A percentile compares a stretch with the other conserved stretches of the same genome.
Conservation (phyloP, 495 filamentous ascomycete species). For the Arthonia radiata region DNA sequence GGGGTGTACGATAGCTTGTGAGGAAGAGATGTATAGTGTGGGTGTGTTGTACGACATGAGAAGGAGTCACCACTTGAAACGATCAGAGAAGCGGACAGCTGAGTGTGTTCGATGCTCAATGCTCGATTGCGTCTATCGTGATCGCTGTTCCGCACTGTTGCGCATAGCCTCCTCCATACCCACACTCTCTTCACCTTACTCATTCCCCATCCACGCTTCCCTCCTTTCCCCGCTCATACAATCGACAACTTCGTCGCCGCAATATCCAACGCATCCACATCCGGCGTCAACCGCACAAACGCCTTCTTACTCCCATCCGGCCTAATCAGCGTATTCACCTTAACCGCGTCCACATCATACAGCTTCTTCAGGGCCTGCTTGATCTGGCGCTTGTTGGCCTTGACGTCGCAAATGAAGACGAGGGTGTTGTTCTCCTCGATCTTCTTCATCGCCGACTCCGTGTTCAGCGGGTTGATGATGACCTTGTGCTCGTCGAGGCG, state of each 20-base stretch:
- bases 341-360: constrained; percentile 92
- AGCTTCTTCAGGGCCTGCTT: constrained; percentile 96
- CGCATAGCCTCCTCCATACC: too few relatives aligned
- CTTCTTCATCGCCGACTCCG: constrained; percentile 99
- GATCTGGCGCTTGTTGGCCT: constrained; percentile 99
- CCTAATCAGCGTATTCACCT: constrained; percentile 97
- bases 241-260: constrained; percentile 96
- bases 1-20: too few relatives aligned
- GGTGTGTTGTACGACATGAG: too few relatives aligned
- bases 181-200: too few relatives aligned
- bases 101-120: too few relatives aligned
- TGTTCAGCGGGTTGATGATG: constrained; percentile 48
- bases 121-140: too few relatives aligned
- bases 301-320: constrained; percentile 98
- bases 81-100: too few relatives aligned
- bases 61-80: too few relatives aligned
- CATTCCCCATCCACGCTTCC: too few relatives aligned
- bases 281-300: constrained; percentile 75
- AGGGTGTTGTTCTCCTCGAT: constrained; percentile 99
- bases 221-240: too few relatives aligned
- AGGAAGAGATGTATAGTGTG: too few relatives aligned
- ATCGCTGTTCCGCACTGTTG: too few relatives aligned
- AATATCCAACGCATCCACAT: constrained; percentile 97
- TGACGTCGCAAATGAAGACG: constrained; percentile 94
- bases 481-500: constrained; percentile 59